These are phyloP conservation scores for Begonia peltatifolia DNA, from an alignment of 306 rosid genomes.

Conservation along the genomic window DNA sequence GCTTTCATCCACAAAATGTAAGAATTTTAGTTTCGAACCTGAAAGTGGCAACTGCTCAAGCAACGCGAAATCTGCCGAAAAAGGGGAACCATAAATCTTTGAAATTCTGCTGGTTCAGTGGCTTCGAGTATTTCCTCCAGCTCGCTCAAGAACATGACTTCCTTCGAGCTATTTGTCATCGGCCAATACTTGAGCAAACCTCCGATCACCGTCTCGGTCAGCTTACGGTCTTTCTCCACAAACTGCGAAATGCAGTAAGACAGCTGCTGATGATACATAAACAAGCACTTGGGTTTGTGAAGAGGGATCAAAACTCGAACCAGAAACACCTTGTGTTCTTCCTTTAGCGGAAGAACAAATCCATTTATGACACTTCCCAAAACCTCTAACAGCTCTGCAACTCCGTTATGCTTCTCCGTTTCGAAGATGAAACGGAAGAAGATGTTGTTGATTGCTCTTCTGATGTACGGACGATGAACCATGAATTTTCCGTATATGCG, in stretches of 20 bases:
- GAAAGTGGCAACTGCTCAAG: conserved; percentile 19
- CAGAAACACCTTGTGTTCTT: conserved; percentile 53
- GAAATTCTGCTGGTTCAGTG: conserved; percentile 46
- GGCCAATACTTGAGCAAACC: conserved; percentile 54
- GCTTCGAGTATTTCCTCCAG: conserved; percentile 52
- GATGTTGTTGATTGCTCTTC: conserved; percentile 50
- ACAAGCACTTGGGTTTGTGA: conserved; percentile 52
- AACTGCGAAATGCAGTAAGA: conserved; percentile 49
- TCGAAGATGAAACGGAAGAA: conserved; percentile 43
- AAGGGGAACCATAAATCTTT: conserved; percentile 45
- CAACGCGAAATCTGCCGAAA: conserved; percentile 37
- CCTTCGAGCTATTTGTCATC: conserved; percentile 51
- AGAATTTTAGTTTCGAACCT: neutral
- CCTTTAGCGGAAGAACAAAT: conserved; percentile 48
- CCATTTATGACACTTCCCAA: conserved; percentile 59
- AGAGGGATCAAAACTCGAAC: conserved; percentile 52
- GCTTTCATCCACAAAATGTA: no score
- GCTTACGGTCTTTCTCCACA: conserved; percentile 48
- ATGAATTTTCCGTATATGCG: conserved; percentile 46
- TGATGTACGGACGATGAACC: conserved; percentile 57
- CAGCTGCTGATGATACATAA: conserved; percentile 55
- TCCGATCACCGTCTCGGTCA: conserved; percentile 38
- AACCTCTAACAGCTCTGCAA: conserved; percentile 56
- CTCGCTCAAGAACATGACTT: conserved; percentile 48
- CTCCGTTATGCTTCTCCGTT: conserved; percentile 50